Evolutionary conservation across 371 early-diverging fungal genomes (phyloP).

Genomic region (Mucor racemosus): DNA sequence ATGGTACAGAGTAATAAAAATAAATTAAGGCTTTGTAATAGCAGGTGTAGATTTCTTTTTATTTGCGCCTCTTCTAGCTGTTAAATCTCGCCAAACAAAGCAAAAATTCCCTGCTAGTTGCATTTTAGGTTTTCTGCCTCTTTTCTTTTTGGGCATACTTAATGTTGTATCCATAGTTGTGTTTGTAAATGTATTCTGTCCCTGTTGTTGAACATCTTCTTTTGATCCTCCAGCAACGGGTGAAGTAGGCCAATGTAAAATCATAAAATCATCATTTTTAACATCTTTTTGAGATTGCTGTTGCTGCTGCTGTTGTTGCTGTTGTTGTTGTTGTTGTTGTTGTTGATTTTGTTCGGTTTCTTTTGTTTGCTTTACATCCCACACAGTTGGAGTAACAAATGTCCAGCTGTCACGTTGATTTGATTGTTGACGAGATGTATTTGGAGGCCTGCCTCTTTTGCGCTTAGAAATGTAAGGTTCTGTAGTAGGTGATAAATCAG

Average conservation of each 20-base stretch:
- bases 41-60: slow-evolving; percentile 15
- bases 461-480: slow-evolving; percentile 25
- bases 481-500: background rate
- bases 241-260: slow-evolving; percentile 12
- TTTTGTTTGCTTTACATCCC: slow-evolving; percentile 26
- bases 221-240: background rate
- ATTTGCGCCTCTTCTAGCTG: slow-evolving; percentile 42
- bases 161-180: slow-evolving; percentile 41
- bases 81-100: slow-evolving; percentile 56
- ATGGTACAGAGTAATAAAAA: background rate
- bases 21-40: background rate
- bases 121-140: slow-evolving; percentile 54
- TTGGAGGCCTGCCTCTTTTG: slow-evolving; percentile 52
- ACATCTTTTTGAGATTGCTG: background rate
- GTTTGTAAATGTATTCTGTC: slow-evolving; percentile 37
- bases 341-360: background rate
- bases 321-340: background rate
- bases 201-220: background rate
- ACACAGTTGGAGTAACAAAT: slow-evolving; percentile 38
- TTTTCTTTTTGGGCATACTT: slow-evolving; percentile 50
- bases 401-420: slow-evolving; percentile 32
- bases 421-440: slow-evolving; percentile 35
- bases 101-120: slow-evolving; percentile 53
- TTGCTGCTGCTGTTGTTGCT: background rate
- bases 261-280: slow-evolving; percentile 3